Evolutionary conservation across 352 stramenopile genomes (phyloP).

Genomic region (Phytophthora rubi): DNA sequence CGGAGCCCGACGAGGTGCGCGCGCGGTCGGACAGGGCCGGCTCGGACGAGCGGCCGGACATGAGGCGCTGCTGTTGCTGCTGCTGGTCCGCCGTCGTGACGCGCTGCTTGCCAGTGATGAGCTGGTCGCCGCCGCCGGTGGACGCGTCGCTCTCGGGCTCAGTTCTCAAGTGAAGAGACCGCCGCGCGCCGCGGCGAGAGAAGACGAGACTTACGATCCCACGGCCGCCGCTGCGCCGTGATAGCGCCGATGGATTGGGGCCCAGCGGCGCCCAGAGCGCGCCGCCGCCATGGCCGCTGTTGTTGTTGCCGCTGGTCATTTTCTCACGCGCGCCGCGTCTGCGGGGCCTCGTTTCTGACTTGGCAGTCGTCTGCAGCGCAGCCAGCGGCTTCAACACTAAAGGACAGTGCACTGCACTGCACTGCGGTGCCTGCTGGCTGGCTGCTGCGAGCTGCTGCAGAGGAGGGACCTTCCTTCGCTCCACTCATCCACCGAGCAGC

Average conservation of each 20-base stretch:
- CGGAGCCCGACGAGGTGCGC: slow-evolving; percentile 26
- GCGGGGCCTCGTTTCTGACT: slow-evolving; percentile 35
- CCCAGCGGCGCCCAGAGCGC: slow-evolving; percentile 26
- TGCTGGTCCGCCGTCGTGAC: neutral
- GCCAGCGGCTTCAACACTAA: slow-evolving; percentile 24
- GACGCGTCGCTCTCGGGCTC: slow-evolving; percentile 25
- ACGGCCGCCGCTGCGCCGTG: slow-evolving; percentile 35
- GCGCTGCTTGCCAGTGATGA: neutral
- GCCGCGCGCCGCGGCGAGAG: slow-evolving; percentile 20
- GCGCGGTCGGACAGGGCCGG: slow-evolving; percentile 21
- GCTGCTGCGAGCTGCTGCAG: neutral
- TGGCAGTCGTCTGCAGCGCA: slow-evolving; percentile 26
- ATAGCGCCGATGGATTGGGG: slow-evolving; percentile 37
- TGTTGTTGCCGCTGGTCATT: slow-evolving; percentile 36
- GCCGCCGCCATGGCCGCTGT: neutral
- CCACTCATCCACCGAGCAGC: neutral
- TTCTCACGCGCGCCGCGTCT: slow-evolving; percentile 42
- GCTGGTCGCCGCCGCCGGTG: neutral
- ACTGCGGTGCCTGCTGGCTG: neutral
- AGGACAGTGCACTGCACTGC: no score
- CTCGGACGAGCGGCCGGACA: slow-evolving; percentile 28
- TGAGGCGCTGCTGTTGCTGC: slow-evolving; percentile 6
- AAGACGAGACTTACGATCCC: slow-evolving; percentile 42
- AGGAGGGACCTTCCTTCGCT: neutral
- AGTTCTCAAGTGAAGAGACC: slow-evolving; percentile 51